Evolutionary conservation across 2,329 filamentous ascomycete genomes (phyloP), one percentile per base, ranked within the genome.

Genomic region (Calonectria multiphialidica): DNA sequence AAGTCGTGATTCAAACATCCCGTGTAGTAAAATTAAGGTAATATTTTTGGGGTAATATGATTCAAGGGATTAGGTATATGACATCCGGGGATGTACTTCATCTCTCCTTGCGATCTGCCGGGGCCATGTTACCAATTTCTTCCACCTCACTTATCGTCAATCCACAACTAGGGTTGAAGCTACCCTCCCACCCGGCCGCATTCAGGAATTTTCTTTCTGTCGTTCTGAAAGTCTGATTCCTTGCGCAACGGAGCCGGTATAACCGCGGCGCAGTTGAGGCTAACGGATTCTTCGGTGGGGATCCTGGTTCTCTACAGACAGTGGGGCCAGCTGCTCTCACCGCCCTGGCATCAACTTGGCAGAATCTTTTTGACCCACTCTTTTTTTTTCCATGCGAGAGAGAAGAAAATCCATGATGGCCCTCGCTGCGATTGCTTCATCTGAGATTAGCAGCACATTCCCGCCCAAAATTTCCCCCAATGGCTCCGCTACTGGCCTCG

Each of bases 401-500:
- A 57, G 47, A 67, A 57, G 40, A 66, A 55, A 40, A 61, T 23
- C 50, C 16, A 30, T 53, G 55, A 47, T n/a, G 21, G 15, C n/a
- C 23, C 35, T 33, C 65, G 33, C 44, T 40, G 53, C 53, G 21
- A 23, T 59, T 21, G 53, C 53, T 59, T 25, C 63, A 9, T 28
- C 28, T 40, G 12, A 57, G 18, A 55, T 40, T 33, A 25, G 45
- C 64, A 35, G 45, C 18, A 15, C 44, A 37, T 40, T 50, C 30
- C 37, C 40, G 45, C 28, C 33, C 18, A 5, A 65, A 66, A 15
- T 57, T 18, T 49, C n/a, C 33, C 28, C 47, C 73, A 75, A 79
- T 79, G 77, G 77, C 75, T 45, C 76, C 77, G 30, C 49, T 72
- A 23, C 53, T 66, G 23, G 10, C 55, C 10, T 78, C 77, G 30